Evolutionary conservation across 768 basidiomycete genomes (phyloP), one percentile per base, ranked within the genome.

Genomic region (Lactarius hengduanensis): DNA sequence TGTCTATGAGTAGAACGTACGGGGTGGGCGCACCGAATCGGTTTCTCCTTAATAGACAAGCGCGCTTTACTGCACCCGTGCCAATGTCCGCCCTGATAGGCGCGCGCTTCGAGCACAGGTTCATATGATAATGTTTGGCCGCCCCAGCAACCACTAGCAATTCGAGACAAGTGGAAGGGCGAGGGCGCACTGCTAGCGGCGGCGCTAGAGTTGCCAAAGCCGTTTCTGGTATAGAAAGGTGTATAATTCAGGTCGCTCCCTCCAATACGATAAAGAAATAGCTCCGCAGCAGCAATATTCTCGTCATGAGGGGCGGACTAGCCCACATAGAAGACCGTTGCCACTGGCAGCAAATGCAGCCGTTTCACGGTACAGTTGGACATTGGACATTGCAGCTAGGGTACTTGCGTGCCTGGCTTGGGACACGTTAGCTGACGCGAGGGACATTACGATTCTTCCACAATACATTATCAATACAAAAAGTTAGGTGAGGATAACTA

Each of bases 391-490:
- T 45, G 43, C 20, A 45, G 43, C 43, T 45, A 45, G 43, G 20
- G 43, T n/a, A 11, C 43, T 13, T 26, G 13, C 50, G 50, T 53
- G n/a, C 50, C 50, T 53, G 50, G 13, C 50, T 53, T 53, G 50
- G 26, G n/a, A 15, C 26, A 22, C 26, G 16, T 8, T 41, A 41
- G 41, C 5, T 18, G 41, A 41, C 16, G 15, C 26, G 13, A 26
- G 50, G 6, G 13, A 4, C 5, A 53, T 53, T 53, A 53, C 50
- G 22, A 26, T 53, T 53, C 50, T 15, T 53, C 50, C 50, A 32
- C 22, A 63, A 59, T 67, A 67, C 62, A 67, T 63, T 67, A 67
- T 67, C 26, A 63, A 67, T 67, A 67, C 66, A 67, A 26, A n/a
- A 55, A 50, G 18, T 63, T 59, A 43, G 30, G 62, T 67, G 26